phyloP scores from a whole-genome alignment of 495 filamentous ascomycete genomes.

The Penicillium bovifimosum region DNA sequence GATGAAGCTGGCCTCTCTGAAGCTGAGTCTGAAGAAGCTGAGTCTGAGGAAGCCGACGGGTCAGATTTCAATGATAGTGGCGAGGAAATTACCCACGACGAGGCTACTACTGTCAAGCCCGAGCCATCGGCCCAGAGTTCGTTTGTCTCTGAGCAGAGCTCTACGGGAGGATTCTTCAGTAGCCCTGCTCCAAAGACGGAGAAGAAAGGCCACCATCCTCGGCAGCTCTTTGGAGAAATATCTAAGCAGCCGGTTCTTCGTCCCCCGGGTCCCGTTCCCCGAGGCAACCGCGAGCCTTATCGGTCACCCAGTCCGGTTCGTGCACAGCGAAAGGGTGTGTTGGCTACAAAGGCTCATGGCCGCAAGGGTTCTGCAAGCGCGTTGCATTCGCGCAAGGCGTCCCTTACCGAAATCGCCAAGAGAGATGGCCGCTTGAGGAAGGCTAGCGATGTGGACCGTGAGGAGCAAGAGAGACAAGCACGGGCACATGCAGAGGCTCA shows the following conservation, averaged over 20 bases:
- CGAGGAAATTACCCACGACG: conserved; percentile 54
- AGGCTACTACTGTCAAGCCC: conserved; percentile 39
- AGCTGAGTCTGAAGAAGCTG: conserved; percentile 26
- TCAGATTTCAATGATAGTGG: conserved; percentile 38
- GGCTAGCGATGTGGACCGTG: conserved; percentile 22
- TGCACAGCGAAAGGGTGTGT: conserved; percentile 37
- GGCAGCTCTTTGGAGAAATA: conserved; percentile 63
- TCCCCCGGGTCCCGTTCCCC: conserved; percentile 43
- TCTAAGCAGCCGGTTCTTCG: conserved; percentile 50
- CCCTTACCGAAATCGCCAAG: conserved; percentile 32
- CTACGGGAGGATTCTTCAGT: conserved; percentile 40
- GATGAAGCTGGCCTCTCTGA: conserved; percentile 18
- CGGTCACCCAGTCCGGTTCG: conserved; percentile 79
- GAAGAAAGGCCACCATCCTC: conserved; percentile 17
- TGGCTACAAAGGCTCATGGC: conserved; percentile 42
- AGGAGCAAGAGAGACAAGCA: conserved; percentile 33
- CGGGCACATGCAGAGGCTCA: conserved; percentile 23
- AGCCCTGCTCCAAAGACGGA: conserved; percentile 23
- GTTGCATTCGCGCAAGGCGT: conserved; percentile 36
- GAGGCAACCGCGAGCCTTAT: conserved; percentile 47
- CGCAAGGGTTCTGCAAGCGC: conserved; percentile 46
- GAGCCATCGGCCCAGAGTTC: conserved; percentile 62
- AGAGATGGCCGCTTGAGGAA: conserved; percentile 26
- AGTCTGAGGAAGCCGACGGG: conserved; percentile 28
- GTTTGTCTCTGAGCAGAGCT: conserved; percentile 45